Evolutionary conservation across 2,329 filamentous ascomycete species (phyloP).

Genomic region (Parafenestella ontariensis): DNA sequence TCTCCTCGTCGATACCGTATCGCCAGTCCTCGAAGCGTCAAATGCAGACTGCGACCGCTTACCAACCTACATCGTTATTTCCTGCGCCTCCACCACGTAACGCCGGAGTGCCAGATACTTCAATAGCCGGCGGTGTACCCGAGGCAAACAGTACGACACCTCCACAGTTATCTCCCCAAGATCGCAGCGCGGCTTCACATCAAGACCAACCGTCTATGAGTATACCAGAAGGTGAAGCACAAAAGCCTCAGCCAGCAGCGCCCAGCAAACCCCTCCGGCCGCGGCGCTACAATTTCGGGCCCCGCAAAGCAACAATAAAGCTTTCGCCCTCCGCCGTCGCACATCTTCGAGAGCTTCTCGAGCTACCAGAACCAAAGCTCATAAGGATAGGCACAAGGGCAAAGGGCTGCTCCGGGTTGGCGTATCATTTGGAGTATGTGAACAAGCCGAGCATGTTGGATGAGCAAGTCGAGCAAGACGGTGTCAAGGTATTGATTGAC

Average conservation of each 20-base stretch:
- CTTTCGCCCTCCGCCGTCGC: slow-evolving; percentile 80
- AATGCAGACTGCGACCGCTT: slow-evolving; percentile 71
- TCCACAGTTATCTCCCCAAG: slow-evolving; percentile 47
- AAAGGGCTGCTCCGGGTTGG: slow-evolving; percentile 89
- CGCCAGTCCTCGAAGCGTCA: slow-evolving; percentile 47
- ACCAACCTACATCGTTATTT: slow-evolving; percentile 66
- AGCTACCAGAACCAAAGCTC: slow-evolving; percentile 87
- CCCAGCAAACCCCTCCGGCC: slow-evolving; percentile 58
- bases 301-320: slow-evolving; percentile 90
- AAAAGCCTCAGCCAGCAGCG: slow-evolving; percentile 63
- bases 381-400: slow-evolving; percentile 96
- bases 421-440: slow-evolving; percentile 94
- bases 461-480: slow-evolving; percentile 93
- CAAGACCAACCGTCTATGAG: slow-evolving; percentile 51
- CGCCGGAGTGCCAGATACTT: slow-evolving; percentile 65
- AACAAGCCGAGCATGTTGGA: slow-evolving; percentile 89
- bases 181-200: slow-evolving; percentile 19
- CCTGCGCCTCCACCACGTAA: slow-evolving; percentile 65
- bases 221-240: slow-evolving; percentile 69
- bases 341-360: slow-evolving; percentile 77
- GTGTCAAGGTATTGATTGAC: slow-evolving; percentile 93
- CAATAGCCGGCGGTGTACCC: slow-evolving; percentile 62
- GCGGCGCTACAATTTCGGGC: slow-evolving; percentile 71
- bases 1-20: slow-evolving; percentile 50
- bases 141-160: slow-evolving; percentile 57